Percentiles rank a stretch among this genome's conserved stretches.
These are phyloP conservation scores for Thielaviopsis punctulata DNA, from an alignment of 2,329 filamentous ascomycete species.

Conservation along the genomic window DNA sequence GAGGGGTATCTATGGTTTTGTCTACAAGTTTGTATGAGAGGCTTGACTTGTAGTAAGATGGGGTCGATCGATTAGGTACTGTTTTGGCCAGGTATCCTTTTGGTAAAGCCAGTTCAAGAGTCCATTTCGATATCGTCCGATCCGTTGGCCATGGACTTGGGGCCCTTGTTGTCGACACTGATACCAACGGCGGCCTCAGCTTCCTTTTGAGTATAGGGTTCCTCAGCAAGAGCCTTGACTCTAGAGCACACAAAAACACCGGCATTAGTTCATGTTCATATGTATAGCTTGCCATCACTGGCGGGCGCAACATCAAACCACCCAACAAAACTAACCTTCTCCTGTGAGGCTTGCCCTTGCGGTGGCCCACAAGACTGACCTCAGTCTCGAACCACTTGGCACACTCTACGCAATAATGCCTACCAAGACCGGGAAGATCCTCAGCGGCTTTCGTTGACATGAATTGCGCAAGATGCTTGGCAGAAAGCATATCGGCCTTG, in stretches of 20 bases:
- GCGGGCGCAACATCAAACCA: too few relatives aligned
- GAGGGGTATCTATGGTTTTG: neutral
- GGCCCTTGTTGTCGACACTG: conserved; percentile 45
- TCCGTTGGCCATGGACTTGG: conserved; percentile 13
- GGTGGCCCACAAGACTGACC: conserved; percentile 55
- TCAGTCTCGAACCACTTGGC: conserved; percentile 93
- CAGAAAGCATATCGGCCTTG: conserved; percentile 60
- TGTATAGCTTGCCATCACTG: neutral
- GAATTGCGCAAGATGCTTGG: conserved; percentile 65
- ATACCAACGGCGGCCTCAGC: conserved; percentile 67
- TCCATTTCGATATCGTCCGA: conserved; percentile 21
- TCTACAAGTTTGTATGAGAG: neutral
- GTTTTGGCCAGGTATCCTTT: neutral
- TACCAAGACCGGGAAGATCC: conserved; percentile 73
- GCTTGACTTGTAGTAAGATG: neutral
- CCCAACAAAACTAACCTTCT: conserved; percentile 41
- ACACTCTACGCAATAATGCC: conserved; percentile 80
- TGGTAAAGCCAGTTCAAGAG: conserved; percentile 13
- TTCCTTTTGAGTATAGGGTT: conserved; percentile 71
- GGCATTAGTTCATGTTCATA: neutral
- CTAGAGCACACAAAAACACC: conserved; percentile 27
- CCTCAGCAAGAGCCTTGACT: conserved; percentile 64
- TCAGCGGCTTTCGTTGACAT: conserved; percentile 64
- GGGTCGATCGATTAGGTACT: neutral
- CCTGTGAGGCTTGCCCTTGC: conserved; percentile 84